phyloP scores from a whole-genome alignment of 2,329 filamentous ascomycete species.

The Dactylellina leptospora region DNA sequence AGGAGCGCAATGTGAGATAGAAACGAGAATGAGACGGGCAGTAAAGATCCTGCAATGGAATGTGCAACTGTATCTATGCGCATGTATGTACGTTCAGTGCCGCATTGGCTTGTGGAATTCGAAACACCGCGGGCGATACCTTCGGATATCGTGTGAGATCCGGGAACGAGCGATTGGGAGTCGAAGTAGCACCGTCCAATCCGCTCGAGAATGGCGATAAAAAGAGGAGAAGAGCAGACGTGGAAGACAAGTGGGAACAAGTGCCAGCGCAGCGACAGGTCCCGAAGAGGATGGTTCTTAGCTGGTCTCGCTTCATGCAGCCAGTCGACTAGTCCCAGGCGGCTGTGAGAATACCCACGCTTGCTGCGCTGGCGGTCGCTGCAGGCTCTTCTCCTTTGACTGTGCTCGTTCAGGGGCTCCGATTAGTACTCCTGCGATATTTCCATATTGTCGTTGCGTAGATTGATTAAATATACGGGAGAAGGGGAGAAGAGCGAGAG shows the following conservation, averaged over 20 bases:
- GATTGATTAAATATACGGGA: not conserved
- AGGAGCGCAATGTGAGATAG: not conserved
- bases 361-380: slow-evolving; percentile 6
- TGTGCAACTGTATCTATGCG: slow-evolving; percentile 26
- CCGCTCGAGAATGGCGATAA: slow-evolving; percentile 32
- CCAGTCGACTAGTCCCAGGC: not conserved
- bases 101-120: slow-evolving; percentile 26
- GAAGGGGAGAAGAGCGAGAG: not conserved
- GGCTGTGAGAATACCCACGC: not conserved
- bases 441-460: slow-evolving; percentile 10
- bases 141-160: not conserved
- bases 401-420: not conserved
- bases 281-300: slow-evolving; percentile 51
- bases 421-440: slow-evolving; percentile 6
- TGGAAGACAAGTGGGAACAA: too few species aligned
- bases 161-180: not conserved
- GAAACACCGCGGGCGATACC: not conserved
- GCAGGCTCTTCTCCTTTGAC: slow-evolving; percentile 1
- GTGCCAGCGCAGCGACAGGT: slow-evolving; percentile 47
- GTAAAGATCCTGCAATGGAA: slow-evolving; percentile 29
- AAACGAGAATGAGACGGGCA: slow-evolving; percentile 28
- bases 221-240: too few species aligned
- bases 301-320: not conserved
- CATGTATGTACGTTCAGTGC: slow-evolving; percentile 18
- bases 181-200: too few species aligned